Conservation (phyloP, 805 yeast genomes). For the Metahyphopichia silvanorum region DNA sequence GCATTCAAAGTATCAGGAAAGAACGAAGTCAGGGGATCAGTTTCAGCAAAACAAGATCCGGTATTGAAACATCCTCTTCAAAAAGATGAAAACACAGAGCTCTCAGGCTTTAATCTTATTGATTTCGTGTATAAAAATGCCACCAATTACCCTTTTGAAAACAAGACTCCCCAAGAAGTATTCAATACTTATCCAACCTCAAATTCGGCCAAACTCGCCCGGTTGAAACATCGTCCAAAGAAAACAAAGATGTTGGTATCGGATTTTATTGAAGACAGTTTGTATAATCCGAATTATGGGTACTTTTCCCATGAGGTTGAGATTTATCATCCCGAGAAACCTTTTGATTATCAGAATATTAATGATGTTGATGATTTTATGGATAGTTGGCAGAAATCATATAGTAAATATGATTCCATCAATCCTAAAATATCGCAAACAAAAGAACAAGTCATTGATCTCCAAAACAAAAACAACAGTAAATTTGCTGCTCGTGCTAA, state of each 20-base stretch:
- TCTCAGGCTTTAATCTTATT: constrained; percentile 20
- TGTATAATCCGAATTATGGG: constrained; percentile 80
- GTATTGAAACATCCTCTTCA: constrained; percentile 21
- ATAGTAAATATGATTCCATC: constrained; percentile 45
- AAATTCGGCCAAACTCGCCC: constrained; percentile 28
- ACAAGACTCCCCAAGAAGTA: constrained; percentile 36
- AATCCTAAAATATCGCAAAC: constrained; percentile 9
- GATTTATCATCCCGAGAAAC: constrained; percentile 64
- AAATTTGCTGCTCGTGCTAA: constrained; percentile 27
- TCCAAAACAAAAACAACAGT: constrained; percentile 8
- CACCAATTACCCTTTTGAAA: constrained; percentile 40
- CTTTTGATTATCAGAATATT: constrained; percentile 59
- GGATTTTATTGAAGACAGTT: constrained; percentile 81
- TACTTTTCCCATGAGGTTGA: constrained; percentile 78
- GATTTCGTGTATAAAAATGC: constrained; percentile 37
- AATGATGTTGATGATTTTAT: constrained; percentile 68
- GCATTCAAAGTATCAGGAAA: constrained; percentile 36
- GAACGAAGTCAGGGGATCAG: constrained; percentile 14
- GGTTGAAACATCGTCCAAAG: constrained; percentile 47
- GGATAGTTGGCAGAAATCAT: constrained; percentile 62
- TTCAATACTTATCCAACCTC: constrained; percentile 34
- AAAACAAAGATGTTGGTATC: constrained; percentile 67
- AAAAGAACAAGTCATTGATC: constrained; percentile 6
- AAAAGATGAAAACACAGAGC: constrained; percentile 7
- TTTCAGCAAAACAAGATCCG: not conserved